Evolutionary conservation across 1,139 yeast species (phyloP).

Genomic region (Pneumocystis sp.): DNA sequence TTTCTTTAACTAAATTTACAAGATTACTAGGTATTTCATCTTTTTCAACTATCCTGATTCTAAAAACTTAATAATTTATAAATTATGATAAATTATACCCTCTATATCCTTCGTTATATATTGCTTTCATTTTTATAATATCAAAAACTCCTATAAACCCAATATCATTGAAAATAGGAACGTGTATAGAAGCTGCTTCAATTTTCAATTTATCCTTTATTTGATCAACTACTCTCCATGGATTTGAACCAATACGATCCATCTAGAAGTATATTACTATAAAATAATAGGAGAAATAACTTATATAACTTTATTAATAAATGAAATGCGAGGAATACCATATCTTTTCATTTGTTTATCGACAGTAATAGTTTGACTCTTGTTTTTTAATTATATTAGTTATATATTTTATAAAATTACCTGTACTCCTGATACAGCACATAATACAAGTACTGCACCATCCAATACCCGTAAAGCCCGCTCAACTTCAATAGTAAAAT

Average conservation of each 20-base stretch:
- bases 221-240: conserved; percentile 76
- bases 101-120: conserved; percentile 50
- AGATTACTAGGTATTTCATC: conserved; percentile 19
- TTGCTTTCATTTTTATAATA: conserved; percentile 49
- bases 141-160: conserved; percentile 66
- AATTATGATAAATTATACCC: conserved; percentile 24
- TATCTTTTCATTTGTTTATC: conserved; percentile 92
- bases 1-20: conserved; percentile 36
- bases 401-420: conserved; percentile 97
- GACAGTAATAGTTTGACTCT: conserved; percentile 66
- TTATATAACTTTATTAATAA: conserved; percentile 50
- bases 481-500: conserved; percentile 86
- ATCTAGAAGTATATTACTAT: conserved; percentile 30
- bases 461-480: conserved; percentile 80
- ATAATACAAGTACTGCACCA: conserved; percentile 83
- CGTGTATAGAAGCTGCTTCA: conserved; percentile 53
- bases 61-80: conserved; percentile 48
- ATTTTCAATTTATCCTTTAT: conserved; percentile 63
- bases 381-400: conserved; percentile 49
- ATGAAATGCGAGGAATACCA: conserved; percentile 90
- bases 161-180: conserved; percentile 48
- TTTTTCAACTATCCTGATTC: conserved; percentile 34
- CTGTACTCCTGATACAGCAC: conserved; percentile 96
- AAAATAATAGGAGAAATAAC: background rate
- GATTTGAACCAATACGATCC: conserved; percentile 96